Evolutionary conservation across 768 basidiomycete species (phyloP), one percentile per base, ranked within the genome.

Genomic region (Russula compacta): DNA sequence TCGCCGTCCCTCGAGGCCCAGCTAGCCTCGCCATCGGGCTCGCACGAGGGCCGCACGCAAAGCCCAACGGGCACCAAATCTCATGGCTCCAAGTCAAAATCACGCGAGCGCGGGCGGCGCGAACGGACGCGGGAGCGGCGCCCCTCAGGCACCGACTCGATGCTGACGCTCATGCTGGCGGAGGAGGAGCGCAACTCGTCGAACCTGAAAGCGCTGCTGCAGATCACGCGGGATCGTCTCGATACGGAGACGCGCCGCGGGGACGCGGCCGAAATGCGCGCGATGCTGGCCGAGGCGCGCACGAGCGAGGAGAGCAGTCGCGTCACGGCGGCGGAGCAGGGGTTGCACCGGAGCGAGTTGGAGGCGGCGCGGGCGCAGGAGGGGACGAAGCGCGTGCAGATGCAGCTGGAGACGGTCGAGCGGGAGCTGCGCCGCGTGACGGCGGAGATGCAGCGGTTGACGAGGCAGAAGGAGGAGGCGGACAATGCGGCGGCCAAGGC

Each of bases 141-240:
- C 6, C 49, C 63, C 6, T 61, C 63, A 8, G 59, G 58, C 24
- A 21, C 61, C 17, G 61, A 55, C 36, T 61, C 64, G 50, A 61
- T 66, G 64, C 40, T 66, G 56, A 61, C 61, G n/a, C 19, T 66
- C 36, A 65, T 66, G 66, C 54, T 66, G 42, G 66, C 50, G 42
- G 66, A 66, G 53, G 64, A 64, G 39, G 65, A 66, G 46, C 64
- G 66, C 43, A 65, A 66, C 56, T 58, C 66, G 40, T 61, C 62
- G 55, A 65, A 61, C 40, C 59, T 66, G 35, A 64, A 61, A 42
- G 59, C 64, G 44, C 42, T 66, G 53, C 46, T 66, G 46, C 64
- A 58, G 43, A 52, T 64, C 40, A 65, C 66, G 24, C 56, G 60
- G 10, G 66, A 61, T 29, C 59, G 66, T 1, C 49, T 66, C 32